A percentile compares a stretch with the other conserved stretches of the same genome.
Evolutionary conservation across 2,329 filamentous ascomycete species (phyloP).

Genomic region (Beauveria medogensis): DNA sequence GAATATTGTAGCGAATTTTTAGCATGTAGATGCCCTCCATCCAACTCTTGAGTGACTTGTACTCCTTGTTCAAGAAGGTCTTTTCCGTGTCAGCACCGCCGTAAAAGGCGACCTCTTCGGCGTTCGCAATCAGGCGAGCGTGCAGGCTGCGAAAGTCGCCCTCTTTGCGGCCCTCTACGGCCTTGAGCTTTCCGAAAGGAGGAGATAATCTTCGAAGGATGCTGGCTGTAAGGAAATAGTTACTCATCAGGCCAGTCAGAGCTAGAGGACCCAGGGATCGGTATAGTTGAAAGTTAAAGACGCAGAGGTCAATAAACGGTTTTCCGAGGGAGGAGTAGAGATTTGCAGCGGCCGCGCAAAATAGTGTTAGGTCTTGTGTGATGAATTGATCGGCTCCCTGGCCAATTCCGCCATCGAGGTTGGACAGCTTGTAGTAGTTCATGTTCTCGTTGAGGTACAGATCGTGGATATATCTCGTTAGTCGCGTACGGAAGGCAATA

Average conservation of each 20-base stretch:
- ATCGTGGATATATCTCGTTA: slow-evolving; percentile 96
- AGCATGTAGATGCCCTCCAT: slow-evolving; percentile 98
- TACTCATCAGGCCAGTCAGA: slow-evolving; percentile 75
- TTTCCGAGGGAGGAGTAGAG: slow-evolving; percentile 97
- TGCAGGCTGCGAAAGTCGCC: slow-evolving; percentile 91
- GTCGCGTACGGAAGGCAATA: slow-evolving; percentile 89
- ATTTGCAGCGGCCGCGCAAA: slow-evolving; percentile 85
- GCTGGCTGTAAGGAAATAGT: slow-evolving; percentile 90
- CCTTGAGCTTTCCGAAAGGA: slow-evolving; percentile 93
- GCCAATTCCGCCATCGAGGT: slow-evolving; percentile 85
- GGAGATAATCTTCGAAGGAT: slow-evolving; percentile 82
- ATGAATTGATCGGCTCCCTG: slow-evolving; percentile 95
- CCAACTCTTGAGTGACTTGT: slow-evolving; percentile 86
- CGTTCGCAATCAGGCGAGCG: slow-evolving; percentile 87
- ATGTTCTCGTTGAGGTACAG: slow-evolving; percentile 90
- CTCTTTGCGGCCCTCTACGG: slow-evolving; percentile 89
- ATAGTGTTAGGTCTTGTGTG: slow-evolving; percentile 90
- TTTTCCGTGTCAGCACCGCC: slow-evolving; percentile 93
- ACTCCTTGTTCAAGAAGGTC: slow-evolving; percentile 82
- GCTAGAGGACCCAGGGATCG: slow-evolving; percentile 83
- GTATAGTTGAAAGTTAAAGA: slow-evolving; percentile 97
- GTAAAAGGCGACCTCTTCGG: slow-evolving; percentile 96
- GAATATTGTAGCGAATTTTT: slow-evolving; percentile 97
- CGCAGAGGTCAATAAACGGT: slow-evolving; percentile 89
- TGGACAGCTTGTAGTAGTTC: slow-evolving; percentile 92